Percentiles rank a stretch among this genome's conserved stretches.
Evolutionary conservation across 2,329 filamentous ascomycete species (phyloP).

Genomic region (Colletotrichum sp.): DNA sequence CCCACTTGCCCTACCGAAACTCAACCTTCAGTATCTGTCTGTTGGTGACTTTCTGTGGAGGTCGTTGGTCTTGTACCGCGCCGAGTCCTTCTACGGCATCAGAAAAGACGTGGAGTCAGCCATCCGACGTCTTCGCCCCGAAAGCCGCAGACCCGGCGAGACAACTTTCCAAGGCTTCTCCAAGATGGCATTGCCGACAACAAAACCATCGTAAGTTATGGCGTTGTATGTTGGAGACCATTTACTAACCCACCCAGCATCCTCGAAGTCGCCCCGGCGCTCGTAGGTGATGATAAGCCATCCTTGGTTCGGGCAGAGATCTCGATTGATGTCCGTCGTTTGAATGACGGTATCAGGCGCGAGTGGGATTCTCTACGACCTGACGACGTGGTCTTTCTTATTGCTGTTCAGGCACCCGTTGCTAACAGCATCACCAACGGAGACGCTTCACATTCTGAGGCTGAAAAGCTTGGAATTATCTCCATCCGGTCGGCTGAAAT

Average conservation of each 20-base stretch:
- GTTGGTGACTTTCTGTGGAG: slow-evolving; percentile 98
- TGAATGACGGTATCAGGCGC: slow-evolving; percentile 76
- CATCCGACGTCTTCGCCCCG: slow-evolving; percentile 79
- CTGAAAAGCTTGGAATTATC: slow-evolving; percentile 70
- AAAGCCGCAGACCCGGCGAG: slow-evolving; percentile 66
- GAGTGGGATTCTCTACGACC: slow-evolving; percentile 91
- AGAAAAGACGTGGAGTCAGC: slow-evolving; percentile 88
- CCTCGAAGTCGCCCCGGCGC: slow-evolving; percentile 81
- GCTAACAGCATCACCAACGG: slow-evolving; percentile 60
- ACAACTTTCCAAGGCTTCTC: slow-evolving; percentile 83
- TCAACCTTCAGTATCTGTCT: slow-evolving; percentile 95
- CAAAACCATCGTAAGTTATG: slow-evolving; percentile 68
- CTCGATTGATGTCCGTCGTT: slow-evolving; percentile 77
- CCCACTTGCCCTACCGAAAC: slow-evolving; percentile 88
- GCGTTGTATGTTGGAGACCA: neutral
- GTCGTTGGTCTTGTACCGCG: slow-evolving; percentile 85
- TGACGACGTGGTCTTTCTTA: slow-evolving; percentile 88
- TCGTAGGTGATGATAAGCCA: slow-evolving; percentile 84
- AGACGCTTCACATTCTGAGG: slow-evolving; percentile 45
- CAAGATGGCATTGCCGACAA: slow-evolving; percentile 88
- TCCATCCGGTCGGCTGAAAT: slow-evolving; percentile 84
- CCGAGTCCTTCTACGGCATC: slow-evolving; percentile 92
- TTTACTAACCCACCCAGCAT: slow-evolving; percentile 52
- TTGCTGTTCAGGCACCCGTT: slow-evolving; percentile 72
- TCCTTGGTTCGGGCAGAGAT: slow-evolving; percentile 88